phyloP scores from a whole-genome alignment of 1,139 yeast genomes.

The Debaryomycetaceae sp. region DNA sequence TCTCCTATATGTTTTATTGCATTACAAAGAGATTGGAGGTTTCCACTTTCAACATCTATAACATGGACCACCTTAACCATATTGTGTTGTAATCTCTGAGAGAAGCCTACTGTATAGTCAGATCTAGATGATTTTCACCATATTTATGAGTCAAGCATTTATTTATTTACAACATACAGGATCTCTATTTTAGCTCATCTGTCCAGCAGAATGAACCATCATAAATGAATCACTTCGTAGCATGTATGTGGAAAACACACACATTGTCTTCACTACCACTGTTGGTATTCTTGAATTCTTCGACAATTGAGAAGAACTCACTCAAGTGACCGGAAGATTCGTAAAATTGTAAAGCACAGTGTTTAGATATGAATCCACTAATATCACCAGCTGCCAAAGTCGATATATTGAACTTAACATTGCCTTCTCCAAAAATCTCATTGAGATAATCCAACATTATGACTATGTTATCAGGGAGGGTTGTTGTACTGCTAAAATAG shows the following conservation, averaged over 20 bases:
- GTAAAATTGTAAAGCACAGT: conserved; percentile 27
- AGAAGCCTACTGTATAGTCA: background rate
- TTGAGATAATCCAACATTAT: conserved; percentile 1
- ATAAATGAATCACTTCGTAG: background rate
- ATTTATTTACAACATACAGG: background rate
- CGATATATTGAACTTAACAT: conserved; percentile 15
- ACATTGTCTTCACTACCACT: background rate
- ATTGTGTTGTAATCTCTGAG: background rate
- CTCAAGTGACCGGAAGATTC: conserved; percentile 36
- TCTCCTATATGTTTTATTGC: conserved; percentile 75
- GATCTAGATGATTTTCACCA: background rate
- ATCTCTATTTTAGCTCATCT: background rate
- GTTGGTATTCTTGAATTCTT: background rate
- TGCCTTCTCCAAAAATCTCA: conserved; percentile 30
- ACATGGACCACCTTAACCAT: conserved; percentile 55
- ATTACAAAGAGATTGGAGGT: conserved; percentile 81
- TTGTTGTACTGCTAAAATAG: background rate
- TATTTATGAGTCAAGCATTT: background rate
- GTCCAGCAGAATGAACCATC: background rate
- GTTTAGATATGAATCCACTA: conserved; percentile 29
- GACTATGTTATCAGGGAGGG: background rate
- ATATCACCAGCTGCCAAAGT: conserved; percentile 24
- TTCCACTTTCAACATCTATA: conserved; percentile 94
- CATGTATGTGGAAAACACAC: background rate
- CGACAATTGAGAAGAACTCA: conserved; percentile 19